phyloP scores from a whole-genome alignment of 192 early-diverging fungal species.

The Podila clonocystis region DNA sequence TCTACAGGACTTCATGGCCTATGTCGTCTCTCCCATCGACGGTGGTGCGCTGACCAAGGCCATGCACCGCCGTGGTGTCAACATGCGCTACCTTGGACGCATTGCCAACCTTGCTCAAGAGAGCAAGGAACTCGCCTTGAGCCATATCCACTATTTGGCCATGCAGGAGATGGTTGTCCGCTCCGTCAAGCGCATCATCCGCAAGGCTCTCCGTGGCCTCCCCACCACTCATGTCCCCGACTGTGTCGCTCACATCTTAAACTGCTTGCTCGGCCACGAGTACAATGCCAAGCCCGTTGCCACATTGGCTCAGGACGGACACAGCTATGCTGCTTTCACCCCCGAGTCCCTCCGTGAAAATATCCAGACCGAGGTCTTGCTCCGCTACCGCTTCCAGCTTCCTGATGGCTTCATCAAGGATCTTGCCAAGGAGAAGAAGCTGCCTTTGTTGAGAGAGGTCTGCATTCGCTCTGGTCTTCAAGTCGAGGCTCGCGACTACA shows the following conservation, averaged over 20 bases:
- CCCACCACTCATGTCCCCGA: constrained; percentile 68
- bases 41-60: constrained; percentile 77
- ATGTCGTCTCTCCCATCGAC: constrained; percentile 80
- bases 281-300: constrained; percentile 65
- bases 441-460: constrained; percentile 83
- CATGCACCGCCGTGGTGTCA: constrained; percentile 95
- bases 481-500: constrained; percentile 81
- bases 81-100: constrained; percentile 95
- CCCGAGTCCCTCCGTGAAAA: constrained; percentile 64
- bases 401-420: constrained; percentile 60
- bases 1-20: constrained; percentile 70
- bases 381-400: constrained; percentile 82
- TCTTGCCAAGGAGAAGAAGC: constrained; percentile 59
- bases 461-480: constrained; percentile 90
- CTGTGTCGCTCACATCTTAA: constrained; percentile 84
- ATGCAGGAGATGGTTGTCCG: constrained; percentile 91
- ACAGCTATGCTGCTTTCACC: constrained; percentile 69
- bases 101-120: constrained; percentile 73
- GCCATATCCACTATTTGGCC: constrained; percentile 71
- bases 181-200: constrained; percentile 85
- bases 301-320: constrained; percentile 52
- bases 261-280: constrained; percentile 76
- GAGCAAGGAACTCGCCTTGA: constrained; percentile 61
- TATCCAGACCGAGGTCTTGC: constrained; percentile 71
- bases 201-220: constrained; percentile 66